Conservation (phyloP, 306 rosid genomes). For the Datisca glomerata region DNA sequence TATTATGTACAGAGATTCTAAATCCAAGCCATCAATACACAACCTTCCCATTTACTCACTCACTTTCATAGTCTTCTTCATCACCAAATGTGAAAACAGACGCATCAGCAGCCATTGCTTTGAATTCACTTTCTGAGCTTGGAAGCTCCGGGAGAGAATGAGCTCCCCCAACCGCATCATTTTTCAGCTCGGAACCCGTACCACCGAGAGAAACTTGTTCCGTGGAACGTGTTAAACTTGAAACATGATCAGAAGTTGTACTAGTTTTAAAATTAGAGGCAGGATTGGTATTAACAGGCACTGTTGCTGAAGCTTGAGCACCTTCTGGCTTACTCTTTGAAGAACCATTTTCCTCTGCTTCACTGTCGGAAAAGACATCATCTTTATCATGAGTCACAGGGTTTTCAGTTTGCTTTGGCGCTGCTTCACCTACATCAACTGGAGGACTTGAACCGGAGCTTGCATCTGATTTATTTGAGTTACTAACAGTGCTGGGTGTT, state of each 20-base stretch:
- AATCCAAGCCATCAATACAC: background rate
- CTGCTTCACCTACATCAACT: conserved; percentile 23
- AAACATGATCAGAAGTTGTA: conserved; percentile 30
- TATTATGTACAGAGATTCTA: conserved; percentile 60
- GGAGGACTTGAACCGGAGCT: conserved; percentile 43
- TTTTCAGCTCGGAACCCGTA: conserved; percentile 44
- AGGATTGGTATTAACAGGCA: conserved; percentile 21
- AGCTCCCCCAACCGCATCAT: conserved; percentile 23
- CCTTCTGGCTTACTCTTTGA: conserved; percentile 51
- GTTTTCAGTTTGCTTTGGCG: conserved; percentile 26
- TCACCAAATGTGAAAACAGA: conserved; percentile 94
- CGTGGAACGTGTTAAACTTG: conserved; percentile 42
- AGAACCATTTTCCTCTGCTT: conserved; percentile 53
- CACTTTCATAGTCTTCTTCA: conserved; percentile 85
- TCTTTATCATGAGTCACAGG: conserved; percentile 43
- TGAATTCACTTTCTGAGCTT: conserved; percentile 73
- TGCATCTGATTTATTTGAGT: conserved; percentile 41
- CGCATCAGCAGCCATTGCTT: conserved; percentile 99
- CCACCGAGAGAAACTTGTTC: conserved; percentile 59
- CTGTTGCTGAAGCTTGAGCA: conserved; percentile 24
- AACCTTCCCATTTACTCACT: conserved; percentile 36
- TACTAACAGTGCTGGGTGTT: conserved; percentile 30
- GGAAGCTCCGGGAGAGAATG: conserved; percentile 28
- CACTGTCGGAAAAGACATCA: conserved; percentile 86
- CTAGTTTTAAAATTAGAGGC: conserved; percentile 31